Evolutionary conservation across 257 asterid genomes (phyloP), one percentile per base, ranked within the genome.

Genomic region (Gentiana dahurica): DNA sequence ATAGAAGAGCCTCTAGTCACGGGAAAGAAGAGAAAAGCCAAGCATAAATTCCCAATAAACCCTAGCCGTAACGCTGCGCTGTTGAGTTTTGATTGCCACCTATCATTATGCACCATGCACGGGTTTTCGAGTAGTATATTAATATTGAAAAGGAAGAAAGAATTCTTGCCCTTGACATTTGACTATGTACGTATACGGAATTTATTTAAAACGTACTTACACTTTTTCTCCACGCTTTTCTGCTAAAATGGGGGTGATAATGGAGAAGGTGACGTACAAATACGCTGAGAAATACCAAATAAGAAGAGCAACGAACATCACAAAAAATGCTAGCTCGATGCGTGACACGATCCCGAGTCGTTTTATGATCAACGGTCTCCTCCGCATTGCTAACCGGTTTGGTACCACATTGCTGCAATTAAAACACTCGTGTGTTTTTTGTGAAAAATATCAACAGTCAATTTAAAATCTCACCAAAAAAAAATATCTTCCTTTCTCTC

Each of bases 1-100:
- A 83, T 70, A 45, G 97, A 89, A 0, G 92, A 81, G 51, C 92
- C 94, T 34, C 94, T 81, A 10, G 94, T 80, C 75, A 89, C 94
- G 64, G 94, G 95, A 62, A 77, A 84, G 77, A 89, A 89, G 4
- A 86, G 85, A 59, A 86, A 86, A 0, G 80, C 24, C 5, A 86
- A 63, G 13, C 71, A 69, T 46, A 79, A 56, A 65, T 86, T 83
- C 15, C 95, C 94, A 44, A 80, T 74, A 13, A 86, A 60, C 3
- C 95, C 97, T 0, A 81, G 78, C 58, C 79, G 68, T 45, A 83
- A 60, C 8, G 68, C 83, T 54, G 81, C 68, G 33, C 39, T 24
- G 2, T 76, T 84, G 63, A 89, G 72, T 77, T 66, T 81, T 57
- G 71, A 73, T 63, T 81, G 71, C 97, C 94, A 86, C 70, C 97